These are phyloP conservation scores for Talaromyces trachyspermus DNA, from an alignment of 495 filamentous ascomycete species.

Conservation along the genomic window DNA sequence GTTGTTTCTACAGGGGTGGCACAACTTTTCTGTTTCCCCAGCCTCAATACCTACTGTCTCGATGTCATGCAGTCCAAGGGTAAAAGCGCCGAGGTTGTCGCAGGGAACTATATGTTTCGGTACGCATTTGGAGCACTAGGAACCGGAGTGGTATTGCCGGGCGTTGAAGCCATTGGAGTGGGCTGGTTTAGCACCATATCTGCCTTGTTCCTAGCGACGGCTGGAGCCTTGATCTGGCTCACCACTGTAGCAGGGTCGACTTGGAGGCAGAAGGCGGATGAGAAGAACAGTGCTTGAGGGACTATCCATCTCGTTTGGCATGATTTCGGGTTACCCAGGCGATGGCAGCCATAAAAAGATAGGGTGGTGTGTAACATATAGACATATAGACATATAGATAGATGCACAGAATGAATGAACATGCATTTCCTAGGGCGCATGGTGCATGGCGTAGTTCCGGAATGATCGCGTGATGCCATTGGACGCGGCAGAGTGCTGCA, in stretches of 20 bases:
- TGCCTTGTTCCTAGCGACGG: constrained; percentile 45
- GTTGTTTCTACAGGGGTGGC: constrained; percentile 68
- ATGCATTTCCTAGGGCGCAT: too few species aligned
- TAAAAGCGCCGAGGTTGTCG: constrained; percentile 58
- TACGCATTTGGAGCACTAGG: constrained; percentile 62
- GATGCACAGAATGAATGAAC: too few species aligned
- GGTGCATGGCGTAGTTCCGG: not conserved
- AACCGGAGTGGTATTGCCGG: constrained; percentile 58
- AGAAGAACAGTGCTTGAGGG: too few species aligned
- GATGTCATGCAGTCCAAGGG: constrained; percentile 60
- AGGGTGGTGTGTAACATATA: too few species aligned
- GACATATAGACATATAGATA: too few species aligned
- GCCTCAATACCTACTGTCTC: constrained; percentile 66
- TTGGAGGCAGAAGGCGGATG: constrained; percentile 48
- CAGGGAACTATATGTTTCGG: constrained; percentile 64
- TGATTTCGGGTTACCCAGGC: too few species aligned
- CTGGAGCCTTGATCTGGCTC: constrained; percentile 36
- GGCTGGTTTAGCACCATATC: constrained; percentile 56
- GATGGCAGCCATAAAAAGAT: too few species aligned
- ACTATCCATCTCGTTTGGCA: too few species aligned
- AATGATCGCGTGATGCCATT: constrained; percentile 2
- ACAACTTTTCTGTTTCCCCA: constrained; percentile 66
- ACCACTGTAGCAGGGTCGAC: constrained; percentile 45
- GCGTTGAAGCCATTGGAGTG: constrained; percentile 58
- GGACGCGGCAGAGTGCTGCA: not conserved